Evolutionary conservation across 129 eudicot genomes (phyloP).

Genomic region (Chrysanthemum seticuspe): DNA sequence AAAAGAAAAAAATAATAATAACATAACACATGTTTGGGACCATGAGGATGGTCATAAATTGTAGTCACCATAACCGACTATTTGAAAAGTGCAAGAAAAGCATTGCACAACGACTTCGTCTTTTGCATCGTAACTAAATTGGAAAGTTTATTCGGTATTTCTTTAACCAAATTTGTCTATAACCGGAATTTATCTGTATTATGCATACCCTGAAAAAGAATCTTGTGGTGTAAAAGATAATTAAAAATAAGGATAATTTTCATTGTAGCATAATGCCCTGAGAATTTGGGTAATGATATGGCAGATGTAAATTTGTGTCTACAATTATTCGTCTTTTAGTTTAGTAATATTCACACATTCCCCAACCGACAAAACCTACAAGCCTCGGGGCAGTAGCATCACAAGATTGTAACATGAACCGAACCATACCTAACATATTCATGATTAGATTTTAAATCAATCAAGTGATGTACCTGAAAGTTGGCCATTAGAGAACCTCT

Average conservation of each 20-base stretch:
- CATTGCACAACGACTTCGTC: too few relatives aligned
- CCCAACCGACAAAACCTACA: not conserved
- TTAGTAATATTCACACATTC: not conserved
- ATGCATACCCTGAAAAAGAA: too few relatives aligned
- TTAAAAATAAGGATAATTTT: too few relatives aligned
- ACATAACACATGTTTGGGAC: slow-evolving; percentile 17
- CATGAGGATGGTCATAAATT: slow-evolving; percentile 21
- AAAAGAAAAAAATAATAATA: slow-evolving; percentile 9
- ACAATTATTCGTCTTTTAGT: not conserved
- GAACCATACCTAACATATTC: slow-evolving; percentile 19
- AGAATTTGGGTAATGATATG: too few relatives aligned
- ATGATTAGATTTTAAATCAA: slow-evolving; percentile 10
- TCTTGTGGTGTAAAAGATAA: too few relatives aligned
- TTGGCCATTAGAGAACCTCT: slow-evolving; percentile 52
- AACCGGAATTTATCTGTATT: too few relatives aligned
- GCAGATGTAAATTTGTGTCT: not conserved
- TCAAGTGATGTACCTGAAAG: slow-evolving; percentile 41
- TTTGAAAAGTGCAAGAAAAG: too few relatives aligned
- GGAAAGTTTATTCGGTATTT: too few relatives aligned
- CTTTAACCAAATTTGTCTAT: too few relatives aligned
- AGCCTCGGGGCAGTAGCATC: not conserved
- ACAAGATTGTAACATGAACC: slow-evolving; percentile 24
- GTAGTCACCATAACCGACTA: too few relatives aligned
- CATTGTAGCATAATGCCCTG: too few relatives aligned
- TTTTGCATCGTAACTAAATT: too few relatives aligned